A percentile compares a stretch with the other conserved stretches of the same genome.
Evolutionary conservation across 345 rosid species (phyloP).

Genomic region (Pugionium dolabratum): DNA sequence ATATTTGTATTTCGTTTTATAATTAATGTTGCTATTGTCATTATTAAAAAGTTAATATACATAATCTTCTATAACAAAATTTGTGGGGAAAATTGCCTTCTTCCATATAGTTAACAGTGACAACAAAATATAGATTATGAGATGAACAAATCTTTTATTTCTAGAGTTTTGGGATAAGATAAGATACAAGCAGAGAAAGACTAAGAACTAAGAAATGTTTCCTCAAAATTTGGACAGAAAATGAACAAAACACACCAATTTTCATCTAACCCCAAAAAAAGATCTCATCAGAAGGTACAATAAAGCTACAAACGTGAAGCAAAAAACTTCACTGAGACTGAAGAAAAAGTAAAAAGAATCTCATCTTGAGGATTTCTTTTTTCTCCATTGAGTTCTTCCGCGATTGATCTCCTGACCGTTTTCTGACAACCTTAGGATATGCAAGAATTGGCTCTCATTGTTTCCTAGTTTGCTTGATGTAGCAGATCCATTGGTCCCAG

Average conservation of each 20-base stretch:
- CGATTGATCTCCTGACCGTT: conserved; percentile 83
- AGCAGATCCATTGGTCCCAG: conserved; percentile 64
- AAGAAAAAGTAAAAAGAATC: background rate
- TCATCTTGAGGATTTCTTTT: conserved; percentile 55
- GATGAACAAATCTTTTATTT: conserved; percentile 19
- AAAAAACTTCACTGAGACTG: conserved; percentile 25
- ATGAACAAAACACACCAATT: conserved; percentile 11
- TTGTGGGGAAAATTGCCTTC: too few relatives aligned
- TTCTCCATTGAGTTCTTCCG: conserved; percentile 85
- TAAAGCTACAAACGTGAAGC: conserved; percentile 34
- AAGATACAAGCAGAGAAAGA: conserved; percentile 11
- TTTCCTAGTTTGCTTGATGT: conserved; percentile 29
- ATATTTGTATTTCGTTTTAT: too few relatives aligned
- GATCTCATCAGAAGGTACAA: conserved; percentile 18
- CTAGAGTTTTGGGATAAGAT: conserved; percentile 1
- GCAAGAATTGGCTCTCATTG: conserved; percentile 55
- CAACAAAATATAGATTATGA: background rate
- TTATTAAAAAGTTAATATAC: too few relatives aligned
- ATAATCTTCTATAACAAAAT: too few relatives aligned
- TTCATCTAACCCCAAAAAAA: conserved; percentile 10
- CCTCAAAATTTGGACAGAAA: conserved; percentile 33
- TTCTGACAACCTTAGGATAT: conserved; percentile 70
- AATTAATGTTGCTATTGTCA: too few relatives aligned
- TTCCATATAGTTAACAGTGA: too few relatives aligned
- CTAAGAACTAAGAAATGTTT: conserved; percentile 25